Conservation (phyloP, 306 rosid genomes). For the Pyrus pyrifolia region DNA sequence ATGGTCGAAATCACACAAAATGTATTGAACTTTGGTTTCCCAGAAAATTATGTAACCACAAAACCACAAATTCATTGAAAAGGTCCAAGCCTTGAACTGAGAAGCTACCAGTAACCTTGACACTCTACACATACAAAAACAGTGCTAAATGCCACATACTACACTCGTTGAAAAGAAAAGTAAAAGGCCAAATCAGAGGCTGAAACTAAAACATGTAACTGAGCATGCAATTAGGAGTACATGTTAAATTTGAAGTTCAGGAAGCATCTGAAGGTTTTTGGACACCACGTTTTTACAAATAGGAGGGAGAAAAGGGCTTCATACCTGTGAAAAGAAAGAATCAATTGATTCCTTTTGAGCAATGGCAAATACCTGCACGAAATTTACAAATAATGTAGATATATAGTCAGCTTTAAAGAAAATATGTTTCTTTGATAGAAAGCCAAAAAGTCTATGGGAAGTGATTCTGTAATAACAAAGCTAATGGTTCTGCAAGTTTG, state of each 20-base stretch:
- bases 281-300: slow-evolving; percentile 3
- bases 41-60: background rate
- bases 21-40: background rate
- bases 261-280: slow-evolving; percentile 6
- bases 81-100: background rate
- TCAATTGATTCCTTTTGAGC: slow-evolving; percentile 87
- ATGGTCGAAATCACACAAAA: background rate
- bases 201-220: background rate
- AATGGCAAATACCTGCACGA: slow-evolving; percentile 73
- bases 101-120: background rate
- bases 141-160: background rate
- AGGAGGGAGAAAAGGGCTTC: slow-evolving; percentile 11
- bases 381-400: slow-evolving; percentile 18
- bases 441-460: background rate
- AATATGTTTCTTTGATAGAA: background rate
- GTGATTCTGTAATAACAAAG: background rate
- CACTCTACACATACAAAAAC: background rate
- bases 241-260: background rate
- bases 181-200: background rate
- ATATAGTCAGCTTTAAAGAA: background rate
- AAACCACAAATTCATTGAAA: slow-evolving; percentile 3
- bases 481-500: slow-evolving; percentile 1
- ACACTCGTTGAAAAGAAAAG: background rate
- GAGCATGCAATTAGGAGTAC: background rate
- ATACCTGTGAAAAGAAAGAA: slow-evolving; percentile 92